Evolutionary conservation across 345 rosid genomes (phyloP).

Genomic region (Arabis alpina): DNA sequence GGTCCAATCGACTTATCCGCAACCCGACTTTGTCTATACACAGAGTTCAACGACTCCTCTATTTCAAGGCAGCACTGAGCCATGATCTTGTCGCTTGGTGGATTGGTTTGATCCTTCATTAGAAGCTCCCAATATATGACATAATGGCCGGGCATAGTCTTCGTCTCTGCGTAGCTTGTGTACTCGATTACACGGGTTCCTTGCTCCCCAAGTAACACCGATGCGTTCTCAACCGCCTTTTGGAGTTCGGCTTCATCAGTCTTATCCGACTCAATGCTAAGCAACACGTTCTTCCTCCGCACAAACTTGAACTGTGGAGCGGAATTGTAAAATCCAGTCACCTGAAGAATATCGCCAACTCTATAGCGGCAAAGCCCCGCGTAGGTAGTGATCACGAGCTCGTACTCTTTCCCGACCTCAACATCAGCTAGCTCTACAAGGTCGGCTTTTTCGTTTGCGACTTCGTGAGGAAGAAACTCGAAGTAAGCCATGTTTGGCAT

Average conservation of each 20-base stretch:
- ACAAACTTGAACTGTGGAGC: constrained; percentile 84
- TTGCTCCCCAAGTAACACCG: constrained; percentile 49
- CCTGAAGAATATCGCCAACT: constrained; percentile 83
- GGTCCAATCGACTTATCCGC: constrained; percentile 86
- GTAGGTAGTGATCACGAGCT: constrained; percentile 81
- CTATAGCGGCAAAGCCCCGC: constrained; percentile 80
- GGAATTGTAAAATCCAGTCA: constrained; percentile 69
- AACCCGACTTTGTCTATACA: constrained; percentile 88
- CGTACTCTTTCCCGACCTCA: constrained; percentile 77
- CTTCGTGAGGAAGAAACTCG: constrained; percentile 63
- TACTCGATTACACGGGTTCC: constrained; percentile 69
- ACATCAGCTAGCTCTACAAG: constrained; percentile 76
- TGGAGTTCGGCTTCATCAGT: constrained; percentile 91
- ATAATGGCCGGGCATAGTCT: constrained; percentile 77
- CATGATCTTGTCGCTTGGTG: constrained; percentile 56
- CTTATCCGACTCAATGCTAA: constrained; percentile 87
- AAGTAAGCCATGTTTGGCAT: constrained; percentile 94
- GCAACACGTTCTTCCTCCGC: constrained; percentile 75
- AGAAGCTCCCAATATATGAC: constrained; percentile 87
- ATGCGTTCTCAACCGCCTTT: constrained; percentile 66
- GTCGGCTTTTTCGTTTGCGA: constrained; percentile 24
- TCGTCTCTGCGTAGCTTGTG: constrained; percentile 81
- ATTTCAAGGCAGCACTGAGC: constrained; percentile 66
- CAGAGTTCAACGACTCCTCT: constrained; percentile 81
- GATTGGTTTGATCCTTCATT: constrained; percentile 48